Base-by-base conservation (phyloP, 805 yeast species). In the Yarrowia osloensis region DNA sequence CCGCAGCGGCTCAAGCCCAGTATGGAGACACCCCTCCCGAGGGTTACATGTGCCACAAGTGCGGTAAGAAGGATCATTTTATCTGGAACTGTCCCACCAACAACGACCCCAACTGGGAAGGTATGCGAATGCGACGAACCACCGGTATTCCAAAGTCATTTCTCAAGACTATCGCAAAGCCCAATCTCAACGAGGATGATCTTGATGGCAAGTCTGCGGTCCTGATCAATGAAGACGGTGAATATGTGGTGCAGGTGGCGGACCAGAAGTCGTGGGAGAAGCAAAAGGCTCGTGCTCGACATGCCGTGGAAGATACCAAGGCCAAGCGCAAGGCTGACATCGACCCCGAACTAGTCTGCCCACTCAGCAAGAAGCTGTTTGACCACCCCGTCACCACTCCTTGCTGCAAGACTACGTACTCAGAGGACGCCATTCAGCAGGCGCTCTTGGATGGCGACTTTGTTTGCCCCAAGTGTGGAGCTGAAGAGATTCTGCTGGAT, bases 141-240 rank as follows among this genome's bases (percentile, higher is more conserved):
- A 95, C 98, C 0, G 99, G 99, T 87, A 95, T 95, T 74, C 99
- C 99, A 1, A 89, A 88, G 77, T 88, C 96, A 37, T 91, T 91
- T 77, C 85, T 95, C 77, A 89, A 91, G 71, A 88, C 96, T 0
- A 87, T 95, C 8, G 90, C 90, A 19, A 90, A 90, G 74, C 94
- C 94, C 29, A 83, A 86, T 0, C 35, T 44, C 29, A 46, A 61
- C 40, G 54, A 46, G 11, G 91, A 88, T 42, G 89, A 85, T 52
- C 85, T 78, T 66, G 70, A 68, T 22, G 82, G 84, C 73, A 82
- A 80, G 72, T 81, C 81, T 4, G 81, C 81, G 42, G 89, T 88
- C 68, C 86, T 95, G 89, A 86, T 95, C 71, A 92, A 92, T 35
- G 98, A 93, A 63, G 95, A 91, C 39, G 99, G 99, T 61, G 90